Conservation (phyloP, 2,329 filamentous ascomycete genomes). For the Botryotinia narcissicola region DNA sequence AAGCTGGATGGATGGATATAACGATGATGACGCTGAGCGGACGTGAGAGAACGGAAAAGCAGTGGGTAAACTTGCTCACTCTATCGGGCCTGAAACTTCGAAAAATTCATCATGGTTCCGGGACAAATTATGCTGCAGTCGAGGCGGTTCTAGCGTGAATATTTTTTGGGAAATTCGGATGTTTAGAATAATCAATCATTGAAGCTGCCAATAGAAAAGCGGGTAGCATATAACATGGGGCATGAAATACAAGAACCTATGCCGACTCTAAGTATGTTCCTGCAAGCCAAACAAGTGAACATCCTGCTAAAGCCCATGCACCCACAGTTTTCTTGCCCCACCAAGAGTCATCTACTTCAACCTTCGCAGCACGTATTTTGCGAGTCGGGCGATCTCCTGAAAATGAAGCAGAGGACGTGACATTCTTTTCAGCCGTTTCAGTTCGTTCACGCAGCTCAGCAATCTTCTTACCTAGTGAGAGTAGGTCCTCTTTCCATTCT, state of each 20-base stretch:
- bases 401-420: slow-evolving; percentile 27
- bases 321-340: slow-evolving; percentile 64
- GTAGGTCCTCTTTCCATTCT: slow-evolving; percentile 68
- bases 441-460: slow-evolving; percentile 46
- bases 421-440: slow-evolving; percentile 38
- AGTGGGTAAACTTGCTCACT: slow-evolving; percentile 14
- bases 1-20: slow-evolving; percentile 40
- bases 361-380: slow-evolving; percentile 53
- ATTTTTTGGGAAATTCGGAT: not conserved
- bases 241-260: slow-evolving; percentile 13
- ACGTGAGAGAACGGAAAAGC: slow-evolving; percentile 39
- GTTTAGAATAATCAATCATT: not conserved
- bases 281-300: slow-evolving; percentile 57
- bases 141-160: slow-evolving; percentile 6
- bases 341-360: slow-evolving; percentile 64
- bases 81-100: slow-evolving; percentile 11
- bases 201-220: not conserved
- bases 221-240: not conserved
- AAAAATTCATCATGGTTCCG: slow-evolving; percentile 13
- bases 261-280: slow-evolving; percentile 49
- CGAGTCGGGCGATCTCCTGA: slow-evolving; percentile 24
- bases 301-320: slow-evolving; percentile 60
- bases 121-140: slow-evolving; percentile 19
- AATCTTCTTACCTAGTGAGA: slow-evolving; percentile 70
- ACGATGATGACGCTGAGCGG: slow-evolving; percentile 41